These are phyloP conservation scores for Glycine tomentella DNA, from an alignment of 306 rosid species.

Conservation along the genomic window DNA sequence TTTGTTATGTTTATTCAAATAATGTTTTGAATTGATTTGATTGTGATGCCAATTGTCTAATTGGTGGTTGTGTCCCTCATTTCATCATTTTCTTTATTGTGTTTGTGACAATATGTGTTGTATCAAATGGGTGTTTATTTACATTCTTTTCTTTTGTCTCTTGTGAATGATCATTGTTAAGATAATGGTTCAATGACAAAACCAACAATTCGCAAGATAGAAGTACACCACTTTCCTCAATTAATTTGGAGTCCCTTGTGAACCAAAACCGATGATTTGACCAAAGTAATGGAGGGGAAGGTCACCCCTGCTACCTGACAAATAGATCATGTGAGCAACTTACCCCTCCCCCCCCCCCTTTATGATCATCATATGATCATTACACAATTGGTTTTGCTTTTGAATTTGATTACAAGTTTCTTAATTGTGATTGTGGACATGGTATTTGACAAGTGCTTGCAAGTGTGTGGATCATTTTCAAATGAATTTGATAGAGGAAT, in stretches of 20 bases:
- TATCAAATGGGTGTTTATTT: too few species aligned
- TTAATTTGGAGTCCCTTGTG: constrained; percentile 47
- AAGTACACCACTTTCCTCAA: constrained; percentile 52
- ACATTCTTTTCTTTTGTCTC: too few species aligned
- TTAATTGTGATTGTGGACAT: not conserved
- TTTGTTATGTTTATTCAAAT: too few species aligned
- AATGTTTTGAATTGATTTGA: too few species aligned
- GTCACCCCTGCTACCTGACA: constrained; percentile 97
- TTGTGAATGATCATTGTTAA: too few species aligned
- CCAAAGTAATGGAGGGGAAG: constrained; percentile 86
- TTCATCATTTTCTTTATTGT: too few species aligned
- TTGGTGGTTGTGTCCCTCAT: too few species aligned
- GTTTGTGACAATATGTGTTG: too few species aligned
- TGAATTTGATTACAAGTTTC: not conserved
- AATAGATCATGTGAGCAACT: constrained; percentile 89
- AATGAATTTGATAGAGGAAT: constrained; percentile 32
- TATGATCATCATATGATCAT: not conserved
- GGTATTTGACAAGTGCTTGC: constrained; percentile 25
- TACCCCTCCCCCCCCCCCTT: not conserved
- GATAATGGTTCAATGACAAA: constrained; percentile 42
- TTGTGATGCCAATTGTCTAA: too few species aligned
- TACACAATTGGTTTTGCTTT: constrained; percentile 11
- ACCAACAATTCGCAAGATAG: constrained; percentile 42
- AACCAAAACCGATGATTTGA: constrained; percentile 66
- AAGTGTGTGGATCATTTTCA: constrained; percentile 14